phyloP scores from a whole-genome alignment of 306 rosid species.

The Geum urbanum region DNA sequence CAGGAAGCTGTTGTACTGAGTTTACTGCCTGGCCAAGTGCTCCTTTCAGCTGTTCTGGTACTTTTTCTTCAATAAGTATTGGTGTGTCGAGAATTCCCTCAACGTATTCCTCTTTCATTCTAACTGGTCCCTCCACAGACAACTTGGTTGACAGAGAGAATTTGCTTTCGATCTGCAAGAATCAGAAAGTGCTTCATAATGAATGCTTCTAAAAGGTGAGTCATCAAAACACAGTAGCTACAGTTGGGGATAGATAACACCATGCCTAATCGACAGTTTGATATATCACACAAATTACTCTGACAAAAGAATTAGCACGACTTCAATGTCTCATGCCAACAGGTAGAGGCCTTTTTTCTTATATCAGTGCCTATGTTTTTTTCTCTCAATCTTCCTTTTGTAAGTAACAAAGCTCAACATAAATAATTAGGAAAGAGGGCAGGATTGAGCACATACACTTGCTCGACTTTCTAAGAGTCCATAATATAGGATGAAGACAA shows the following conservation, averaged over 20 bases:
- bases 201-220: slow-evolving; percentile 20
- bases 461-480: not conserved
- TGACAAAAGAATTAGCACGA: not conserved
- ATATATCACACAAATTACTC: not conserved
- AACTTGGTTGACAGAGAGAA: slow-evolving; percentile 60
- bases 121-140: slow-evolving; percentile 88
- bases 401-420: not conserved
- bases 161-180: slow-evolving; percentile 69
- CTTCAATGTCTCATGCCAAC: too few relatives aligned
- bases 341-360: not conserved
- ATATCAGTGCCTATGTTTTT: not conserved
- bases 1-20: slow-evolving; percentile 77
- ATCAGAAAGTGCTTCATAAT: slow-evolving; percentile 16
- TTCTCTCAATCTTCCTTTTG: not conserved
- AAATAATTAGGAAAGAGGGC: not conserved
- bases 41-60: slow-evolving; percentile 86
- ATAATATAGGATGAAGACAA: not conserved
- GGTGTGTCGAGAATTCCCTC: slow-evolving; percentile 81
- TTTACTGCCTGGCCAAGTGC: slow-evolving; percentile 71
- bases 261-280: slow-evolving; percentile 2
- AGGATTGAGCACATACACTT: not conserved
- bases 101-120: slow-evolving; percentile 86
- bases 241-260: not conserved
- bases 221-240: not conserved
- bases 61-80: slow-evolving; percentile 64